phyloP scores from a whole-genome alignment of 345 rosid genomes.

The Pseudoturritis turrita region DNA sequence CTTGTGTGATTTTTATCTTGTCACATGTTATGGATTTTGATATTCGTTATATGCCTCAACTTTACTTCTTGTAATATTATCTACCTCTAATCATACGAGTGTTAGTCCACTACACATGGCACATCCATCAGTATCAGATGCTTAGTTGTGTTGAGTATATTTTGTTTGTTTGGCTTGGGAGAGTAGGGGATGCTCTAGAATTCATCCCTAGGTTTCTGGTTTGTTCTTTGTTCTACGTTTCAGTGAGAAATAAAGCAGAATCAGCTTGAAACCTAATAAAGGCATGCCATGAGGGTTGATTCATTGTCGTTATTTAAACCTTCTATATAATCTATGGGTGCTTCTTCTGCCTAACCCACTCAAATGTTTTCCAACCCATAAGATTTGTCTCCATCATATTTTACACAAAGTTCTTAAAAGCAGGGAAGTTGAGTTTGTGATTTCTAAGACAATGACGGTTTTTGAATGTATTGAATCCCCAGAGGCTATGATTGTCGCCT shows the following conservation, averaged over 20 bases:
- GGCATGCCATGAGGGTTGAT: background rate
- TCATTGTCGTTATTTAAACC: background rate
- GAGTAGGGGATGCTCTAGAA: background rate
- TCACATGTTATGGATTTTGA: background rate
- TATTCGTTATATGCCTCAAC: background rate
- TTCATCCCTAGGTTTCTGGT: background rate
- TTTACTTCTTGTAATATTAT: background rate
- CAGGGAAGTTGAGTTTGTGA: background rate
- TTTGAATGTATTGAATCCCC: no score
- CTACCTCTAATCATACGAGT: background rate
- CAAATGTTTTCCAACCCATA: background rate
- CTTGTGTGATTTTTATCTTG: background rate
- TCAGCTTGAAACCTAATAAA: background rate
- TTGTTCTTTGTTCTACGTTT: background rate
- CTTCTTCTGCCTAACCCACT: background rate
- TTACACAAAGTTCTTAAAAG: background rate
- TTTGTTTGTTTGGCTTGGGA: background rate
- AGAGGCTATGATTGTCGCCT: no score
- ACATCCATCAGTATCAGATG: background rate
- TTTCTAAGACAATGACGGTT: background rate
- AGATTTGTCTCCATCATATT: background rate
- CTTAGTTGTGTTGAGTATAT: slow-evolving; percentile 9
- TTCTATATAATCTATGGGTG: background rate
- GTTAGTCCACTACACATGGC: background rate
- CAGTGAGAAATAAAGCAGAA: background rate